phyloP scores from a whole-genome alignment of 495 filamentous ascomycete genomes.

The Aspergillus heteromorphus region DNA sequence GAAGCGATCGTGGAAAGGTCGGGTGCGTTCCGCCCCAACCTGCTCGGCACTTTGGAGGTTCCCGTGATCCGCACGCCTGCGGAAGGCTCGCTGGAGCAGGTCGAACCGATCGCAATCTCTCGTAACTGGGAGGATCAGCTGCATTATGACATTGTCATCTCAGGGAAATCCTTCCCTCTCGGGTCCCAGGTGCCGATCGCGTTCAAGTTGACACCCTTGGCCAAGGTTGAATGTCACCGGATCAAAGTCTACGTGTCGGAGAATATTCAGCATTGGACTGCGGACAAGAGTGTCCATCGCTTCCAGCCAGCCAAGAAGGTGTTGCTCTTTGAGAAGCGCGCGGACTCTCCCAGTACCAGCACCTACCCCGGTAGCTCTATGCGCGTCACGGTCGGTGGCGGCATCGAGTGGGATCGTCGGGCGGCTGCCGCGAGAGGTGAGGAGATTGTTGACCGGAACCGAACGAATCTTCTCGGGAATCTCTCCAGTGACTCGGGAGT shows the following conservation, averaged over 20 bases:
- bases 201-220: slow-evolving; percentile 92
- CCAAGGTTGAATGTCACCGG: slow-evolving; percentile 93
- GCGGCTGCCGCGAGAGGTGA: slow-evolving; percentile 55
- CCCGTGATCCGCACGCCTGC: slow-evolving; percentile 82
- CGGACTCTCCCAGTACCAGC: slow-evolving; percentile 71
- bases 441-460: slow-evolving; percentile 48
- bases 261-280: slow-evolving; percentile 88
- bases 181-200: slow-evolving; percentile 92
- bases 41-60: slow-evolving; percentile 80
- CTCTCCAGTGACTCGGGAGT: slow-evolving; percentile 59
- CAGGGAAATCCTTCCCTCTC: slow-evolving; percentile 94
- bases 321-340: slow-evolving; percentile 82
- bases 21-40: slow-evolving; percentile 87
- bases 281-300: slow-evolving; percentile 80
- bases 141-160: slow-evolving; percentile 98
- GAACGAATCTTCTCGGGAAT: slow-evolving; percentile 76
- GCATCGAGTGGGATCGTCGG: slow-evolving; percentile 60
- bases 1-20: slow-evolving; percentile 85
- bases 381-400: slow-evolving; percentile 74
- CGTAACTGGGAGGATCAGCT: slow-evolving; percentile 97
- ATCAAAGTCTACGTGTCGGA: slow-evolving; percentile 95
- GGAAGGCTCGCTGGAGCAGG: slow-evolving; percentile 86
- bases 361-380: slow-evolving; percentile 77
- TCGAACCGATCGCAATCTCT: slow-evolving; percentile 95
- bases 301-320: slow-evolving; percentile 82